Evolutionary conservation across 2,329 filamentous ascomycete species (phyloP).

Genomic region (Claviceps fusiformis): DNA sequence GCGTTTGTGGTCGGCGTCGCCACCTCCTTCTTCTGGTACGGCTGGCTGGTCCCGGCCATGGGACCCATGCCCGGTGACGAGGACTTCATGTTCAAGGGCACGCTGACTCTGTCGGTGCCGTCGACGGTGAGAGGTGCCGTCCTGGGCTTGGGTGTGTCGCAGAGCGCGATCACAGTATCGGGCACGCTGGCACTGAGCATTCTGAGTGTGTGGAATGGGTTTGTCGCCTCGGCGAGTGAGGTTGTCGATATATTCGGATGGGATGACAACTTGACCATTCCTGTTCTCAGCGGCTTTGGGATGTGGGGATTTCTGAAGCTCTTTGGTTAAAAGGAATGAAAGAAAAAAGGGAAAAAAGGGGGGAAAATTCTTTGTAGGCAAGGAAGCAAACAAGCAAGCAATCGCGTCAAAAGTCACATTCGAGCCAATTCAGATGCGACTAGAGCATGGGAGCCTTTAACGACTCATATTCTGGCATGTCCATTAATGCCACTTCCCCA

Average conservation of each 20-base stretch:
- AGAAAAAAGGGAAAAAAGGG: no score
- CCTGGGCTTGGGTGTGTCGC: slow-evolving; percentile 40
- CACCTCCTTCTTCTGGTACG: slow-evolving; percentile 80
- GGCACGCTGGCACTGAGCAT: slow-evolving; percentile 63
- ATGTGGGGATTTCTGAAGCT: slow-evolving; percentile 85
- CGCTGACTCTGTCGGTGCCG: slow-evolving; percentile 59
- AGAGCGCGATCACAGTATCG: slow-evolving; percentile 45
- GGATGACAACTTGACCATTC: slow-evolving; percentile 97
- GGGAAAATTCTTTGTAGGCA: background rate
- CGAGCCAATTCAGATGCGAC: no score
- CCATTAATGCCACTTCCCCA: background rate
- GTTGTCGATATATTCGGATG: slow-evolving; percentile 82
- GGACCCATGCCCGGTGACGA: slow-evolving; percentile 58
- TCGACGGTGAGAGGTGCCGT: slow-evolving; percentile 34
- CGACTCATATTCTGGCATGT: background rate
- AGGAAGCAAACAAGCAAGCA: background rate
- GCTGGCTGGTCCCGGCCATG: slow-evolving; percentile 59
- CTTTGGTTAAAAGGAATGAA: slow-evolving; percentile 44
- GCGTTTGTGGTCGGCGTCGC: slow-evolving; percentile 72
- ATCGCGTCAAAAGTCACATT: no score
- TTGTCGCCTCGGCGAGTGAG: slow-evolving; percentile 80
- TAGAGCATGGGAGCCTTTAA: background rate
- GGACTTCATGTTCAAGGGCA: slow-evolving; percentile 63
- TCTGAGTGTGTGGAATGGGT: slow-evolving; percentile 77
- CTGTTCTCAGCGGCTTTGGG: slow-evolving; percentile 74